Percentiles rank a stretch among this genome's conserved stretches.
Evolutionary conservation across 495 filamentous ascomycete genomes (phyloP).

Genomic region (Aspergillus nidulans): DNA sequence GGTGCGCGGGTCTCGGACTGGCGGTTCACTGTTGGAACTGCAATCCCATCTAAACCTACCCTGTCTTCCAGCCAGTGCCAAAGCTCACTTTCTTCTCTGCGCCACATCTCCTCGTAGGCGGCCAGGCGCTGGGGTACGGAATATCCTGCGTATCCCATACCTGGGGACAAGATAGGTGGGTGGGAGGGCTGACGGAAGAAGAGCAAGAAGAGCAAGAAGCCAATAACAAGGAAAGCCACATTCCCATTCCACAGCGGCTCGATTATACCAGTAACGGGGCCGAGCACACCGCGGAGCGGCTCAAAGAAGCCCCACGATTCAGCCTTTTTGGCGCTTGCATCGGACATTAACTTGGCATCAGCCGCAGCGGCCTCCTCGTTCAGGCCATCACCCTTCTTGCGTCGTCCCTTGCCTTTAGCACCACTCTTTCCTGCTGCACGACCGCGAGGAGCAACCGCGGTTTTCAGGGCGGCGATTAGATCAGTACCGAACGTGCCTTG

Average conservation of each 20-base stretch:
- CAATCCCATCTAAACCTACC: slow-evolving; percentile 67
- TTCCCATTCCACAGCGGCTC: slow-evolving; percentile 67
- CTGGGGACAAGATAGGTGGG: slow-evolving; percentile 31
- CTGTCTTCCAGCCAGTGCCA: slow-evolving; percentile 97
- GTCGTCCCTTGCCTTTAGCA: slow-evolving; percentile 40
- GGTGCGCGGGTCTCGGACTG: slow-evolving; percentile 21
- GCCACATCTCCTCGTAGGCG: slow-evolving; percentile 94
- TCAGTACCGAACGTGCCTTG: slow-evolving; percentile 77
- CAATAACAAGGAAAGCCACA: slow-evolving; percentile 46
- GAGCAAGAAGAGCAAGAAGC: slow-evolving; percentile 51
- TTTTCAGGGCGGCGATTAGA: slow-evolving; percentile 66
- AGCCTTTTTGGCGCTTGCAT: slow-evolving; percentile 33
- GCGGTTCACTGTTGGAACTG: slow-evolving; percentile 32
- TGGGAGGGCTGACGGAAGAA: slow-evolving; percentile 55
- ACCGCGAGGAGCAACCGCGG: slow-evolving; percentile 62
- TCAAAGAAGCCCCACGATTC: slow-evolving; percentile 78
- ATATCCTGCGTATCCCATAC: slow-evolving; percentile 32
- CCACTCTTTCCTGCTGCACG: slow-evolving; percentile 38
- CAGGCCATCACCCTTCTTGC: slow-evolving; percentile 52
- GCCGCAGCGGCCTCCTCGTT: slow-evolving; percentile 28
- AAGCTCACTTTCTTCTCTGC: slow-evolving; percentile 79
- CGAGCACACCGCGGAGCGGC: slow-evolving; percentile 63
- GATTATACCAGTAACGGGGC: slow-evolving; percentile 66
- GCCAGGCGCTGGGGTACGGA: slow-evolving; percentile 60
- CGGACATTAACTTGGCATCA: slow-evolving; percentile 41